Conservation (phyloP, 1,284 basidiomycete species). For the Schizophyllum commune region DNA sequence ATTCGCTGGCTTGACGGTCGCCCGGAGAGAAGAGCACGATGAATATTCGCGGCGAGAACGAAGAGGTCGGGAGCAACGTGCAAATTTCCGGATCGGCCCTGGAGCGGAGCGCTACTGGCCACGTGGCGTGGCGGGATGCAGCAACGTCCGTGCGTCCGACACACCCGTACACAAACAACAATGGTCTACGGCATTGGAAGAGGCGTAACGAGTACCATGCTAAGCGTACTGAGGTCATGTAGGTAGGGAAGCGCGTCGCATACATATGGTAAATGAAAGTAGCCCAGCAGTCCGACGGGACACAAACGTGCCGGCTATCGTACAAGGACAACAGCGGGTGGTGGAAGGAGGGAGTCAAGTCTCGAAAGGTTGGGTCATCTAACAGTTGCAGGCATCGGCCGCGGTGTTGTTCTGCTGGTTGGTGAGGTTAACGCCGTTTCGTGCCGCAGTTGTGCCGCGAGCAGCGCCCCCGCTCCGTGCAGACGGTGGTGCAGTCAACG, state of each 20-base stretch:
- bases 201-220: neutral
- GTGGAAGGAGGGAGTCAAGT: no score
- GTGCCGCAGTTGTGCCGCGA: conserved; percentile 38
- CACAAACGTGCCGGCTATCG: neutral
- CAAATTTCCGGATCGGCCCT: neutral
- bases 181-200: neutral
- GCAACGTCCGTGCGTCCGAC: no score
- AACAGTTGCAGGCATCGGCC: conserved; percentile 72
- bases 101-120: no score
- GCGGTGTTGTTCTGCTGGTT: conserved; percentile 36
- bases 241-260: neutral
- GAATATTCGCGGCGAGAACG: neutral
- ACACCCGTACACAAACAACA: neutral
- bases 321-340: neutral
- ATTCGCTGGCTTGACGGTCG: neutral
- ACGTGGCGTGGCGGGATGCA: no score
- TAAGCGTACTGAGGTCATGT: neutral
- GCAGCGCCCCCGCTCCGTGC: conserved; percentile 42
- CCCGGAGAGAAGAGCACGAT: neutral
- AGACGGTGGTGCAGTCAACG: conserved; percentile 62
- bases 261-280: neutral
- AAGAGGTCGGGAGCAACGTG: neutral
- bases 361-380: conserved; percentile 15
- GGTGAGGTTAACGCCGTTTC: conserved; percentile 66
- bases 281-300: neutral